Evolutionary conservation across 257 asterid species (phyloP).

Genomic region (Salvia rosmarinus): DNA sequence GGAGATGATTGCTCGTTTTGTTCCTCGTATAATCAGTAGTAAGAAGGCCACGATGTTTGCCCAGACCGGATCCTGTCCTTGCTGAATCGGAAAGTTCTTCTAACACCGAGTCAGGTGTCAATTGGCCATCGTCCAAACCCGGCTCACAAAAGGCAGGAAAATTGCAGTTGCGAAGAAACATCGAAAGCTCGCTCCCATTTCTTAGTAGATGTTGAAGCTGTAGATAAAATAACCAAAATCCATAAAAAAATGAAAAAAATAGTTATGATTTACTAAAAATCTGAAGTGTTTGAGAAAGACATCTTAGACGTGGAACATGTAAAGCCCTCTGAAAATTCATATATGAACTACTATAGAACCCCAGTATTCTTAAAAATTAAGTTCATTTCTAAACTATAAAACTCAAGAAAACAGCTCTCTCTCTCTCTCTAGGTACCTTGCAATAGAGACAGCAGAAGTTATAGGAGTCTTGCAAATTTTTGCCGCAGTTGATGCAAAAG

Average conservation of each 20-base stretch:
- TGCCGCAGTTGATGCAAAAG: conserved; percentile 50
- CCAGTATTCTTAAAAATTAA: too few species aligned
- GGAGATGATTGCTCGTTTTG: conserved; percentile 46
- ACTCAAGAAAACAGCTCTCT: conserved; percentile 1
- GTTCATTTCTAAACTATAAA: too few species aligned
- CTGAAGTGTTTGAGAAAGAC: too few species aligned
- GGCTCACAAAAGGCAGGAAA: conserved; percentile 48
- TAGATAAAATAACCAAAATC: background rate
- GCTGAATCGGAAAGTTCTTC: conserved; percentile 44
- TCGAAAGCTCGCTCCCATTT: conserved; percentile 44
- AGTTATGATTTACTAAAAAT: too few species aligned
- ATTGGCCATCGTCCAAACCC: conserved; percentile 50
- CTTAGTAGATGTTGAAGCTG: conserved; percentile 55
- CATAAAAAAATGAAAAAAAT: too few species aligned
- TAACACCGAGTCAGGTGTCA: conserved; percentile 69
- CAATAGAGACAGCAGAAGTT: conserved; percentile 65
- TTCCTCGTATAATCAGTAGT: conserved; percentile 49
- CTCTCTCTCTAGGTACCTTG: conserved; percentile 52
- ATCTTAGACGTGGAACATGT: too few species aligned
- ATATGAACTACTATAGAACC: background rate
- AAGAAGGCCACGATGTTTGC: conserved; percentile 35
- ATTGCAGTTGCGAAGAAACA: conserved; percentile 46
- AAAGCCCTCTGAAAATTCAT: too few species aligned
- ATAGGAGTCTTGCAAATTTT: conserved; percentile 48
- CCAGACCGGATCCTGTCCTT: conserved; percentile 45